Evolutionary conservation across 2,329 filamentous ascomycete genomes (phyloP).

Genomic region (Knoxdaviesia proteae): DNA sequence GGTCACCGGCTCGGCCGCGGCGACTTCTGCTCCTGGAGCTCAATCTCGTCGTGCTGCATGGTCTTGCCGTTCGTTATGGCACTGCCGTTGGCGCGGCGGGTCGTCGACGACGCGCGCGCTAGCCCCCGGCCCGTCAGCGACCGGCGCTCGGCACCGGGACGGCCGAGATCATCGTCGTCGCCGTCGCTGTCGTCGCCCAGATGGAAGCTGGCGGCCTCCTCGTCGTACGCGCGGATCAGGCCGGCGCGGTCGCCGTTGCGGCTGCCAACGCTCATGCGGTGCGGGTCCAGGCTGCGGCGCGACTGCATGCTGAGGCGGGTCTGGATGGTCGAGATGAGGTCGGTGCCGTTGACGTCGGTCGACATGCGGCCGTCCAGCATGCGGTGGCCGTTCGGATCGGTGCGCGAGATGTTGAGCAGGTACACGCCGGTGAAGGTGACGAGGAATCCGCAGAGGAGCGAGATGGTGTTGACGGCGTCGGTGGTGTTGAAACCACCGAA

Average conservation of each 20-base stretch:
- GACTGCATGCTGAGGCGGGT: constrained; percentile 89
- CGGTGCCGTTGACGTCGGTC: constrained; percentile 69
- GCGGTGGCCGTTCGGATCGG: constrained; percentile 63
- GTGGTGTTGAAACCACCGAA: constrained; percentile 94
- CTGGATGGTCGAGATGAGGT: constrained; percentile 73
- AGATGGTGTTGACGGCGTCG: constrained; percentile 77
- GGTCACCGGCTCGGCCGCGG: constrained; percentile 8
- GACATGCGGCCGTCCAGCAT: constrained; percentile 38
- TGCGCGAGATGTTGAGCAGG: constrained; percentile 81
- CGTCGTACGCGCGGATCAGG: constrained; percentile 74
- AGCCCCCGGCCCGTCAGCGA: not conserved
- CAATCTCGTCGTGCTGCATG: constrained; percentile 22
- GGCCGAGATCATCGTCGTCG: constrained; percentile 15
- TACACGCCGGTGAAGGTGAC: constrained; percentile 93
- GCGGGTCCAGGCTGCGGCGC: constrained; percentile 49
- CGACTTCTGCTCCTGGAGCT: constrained; percentile 26
- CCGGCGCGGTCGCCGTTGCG: constrained; percentile 54
- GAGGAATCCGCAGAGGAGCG: constrained; percentile 78
- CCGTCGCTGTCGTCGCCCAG: constrained; percentile 60
- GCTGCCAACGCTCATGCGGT: constrained; percentile 42
- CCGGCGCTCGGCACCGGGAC: constrained; percentile 5
- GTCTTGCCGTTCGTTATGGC: constrained; percentile 18
- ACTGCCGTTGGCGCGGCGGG: constrained; percentile 15
- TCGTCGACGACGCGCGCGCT: too few relatives aligned
- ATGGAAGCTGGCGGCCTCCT: constrained; percentile 56